These are phyloP conservation scores for Starmera pachycereana DNA, from an alignment of 805 yeast species.

Conservation along the genomic window DNA sequence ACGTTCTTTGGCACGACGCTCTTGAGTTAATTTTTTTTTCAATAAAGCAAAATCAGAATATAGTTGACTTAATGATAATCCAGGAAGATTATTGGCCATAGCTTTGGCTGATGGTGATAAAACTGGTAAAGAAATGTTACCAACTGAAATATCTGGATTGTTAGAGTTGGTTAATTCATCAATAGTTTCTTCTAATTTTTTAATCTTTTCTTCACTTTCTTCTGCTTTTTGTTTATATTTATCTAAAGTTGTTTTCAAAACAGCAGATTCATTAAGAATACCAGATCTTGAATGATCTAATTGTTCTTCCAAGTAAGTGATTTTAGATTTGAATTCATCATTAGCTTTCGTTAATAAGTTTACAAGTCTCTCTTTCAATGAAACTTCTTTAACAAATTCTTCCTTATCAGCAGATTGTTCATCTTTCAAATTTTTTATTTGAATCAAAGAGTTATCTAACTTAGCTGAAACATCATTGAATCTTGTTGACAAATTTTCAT, in stretches of 20 bases:
- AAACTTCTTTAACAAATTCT: slow-evolving; percentile 45
- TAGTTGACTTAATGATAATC: slow-evolving; percentile 55
- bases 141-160: slow-evolving; percentile 9
- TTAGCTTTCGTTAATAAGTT: slow-evolving; percentile 45
- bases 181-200: slow-evolving; percentile 33
- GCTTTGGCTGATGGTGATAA: slow-evolving; percentile 52
- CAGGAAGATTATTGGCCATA: slow-evolving; percentile 33
- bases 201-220: slow-evolving; percentile 31
- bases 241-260: slow-evolving; percentile 42
- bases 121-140: slow-evolving; percentile 12
- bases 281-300: slow-evolving; percentile 10
- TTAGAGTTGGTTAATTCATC: slow-evolving; percentile 27
- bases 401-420: slow-evolving; percentile 32
- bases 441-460: slow-evolving; percentile 32
- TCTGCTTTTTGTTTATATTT: slow-evolving; percentile 46
- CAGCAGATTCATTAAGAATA: slow-evolving; percentile 42
- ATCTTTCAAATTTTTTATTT: slow-evolving; percentile 38
- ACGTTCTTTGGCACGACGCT: slow-evolving; percentile 58
- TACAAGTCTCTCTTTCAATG: slow-evolving; percentile 49
- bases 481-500: slow-evolving; percentile 24
- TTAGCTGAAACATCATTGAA: slow-evolving; percentile 26
- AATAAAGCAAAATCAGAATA: slow-evolving; percentile 54
- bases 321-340: slow-evolving; percentile 40
- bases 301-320: slow-evolving; percentile 40
- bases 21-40: slow-evolving; percentile 57